Percentiles rank a stretch among this genome's conserved stretches.
Evolutionary conservation across 306 rosid species (phyloP).

Genomic region (Oxytropis ochrocephala): DNA sequence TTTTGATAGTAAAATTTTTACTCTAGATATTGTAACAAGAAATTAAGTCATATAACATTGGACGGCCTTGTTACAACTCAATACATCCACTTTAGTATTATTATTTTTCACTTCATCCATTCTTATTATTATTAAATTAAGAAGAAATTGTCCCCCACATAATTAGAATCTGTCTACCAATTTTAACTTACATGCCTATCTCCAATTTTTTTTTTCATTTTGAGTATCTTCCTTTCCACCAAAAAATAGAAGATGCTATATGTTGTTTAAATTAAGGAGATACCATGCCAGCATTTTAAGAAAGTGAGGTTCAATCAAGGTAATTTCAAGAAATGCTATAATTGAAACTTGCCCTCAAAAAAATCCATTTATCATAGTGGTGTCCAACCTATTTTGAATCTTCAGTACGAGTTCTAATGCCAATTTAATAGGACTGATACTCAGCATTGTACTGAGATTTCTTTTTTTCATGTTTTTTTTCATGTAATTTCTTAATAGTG

Average conservation of each 20-base stretch:
- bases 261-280: slow-evolving; percentile 42
- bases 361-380: slow-evolving; percentile 21
- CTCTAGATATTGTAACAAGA: background rate
- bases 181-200: slow-evolving; percentile 17
- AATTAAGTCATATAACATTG: background rate
- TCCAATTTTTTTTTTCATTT: slow-evolving; percentile 13
- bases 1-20: slow-evolving; percentile 3
- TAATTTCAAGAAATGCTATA: slow-evolving; percentile 15
- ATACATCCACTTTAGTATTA: background rate
- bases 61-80: slow-evolving; percentile 9
- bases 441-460: slow-evolving; percentile 19
- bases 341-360: slow-evolving; percentile 26
- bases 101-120: background rate
- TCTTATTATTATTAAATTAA: background rate
- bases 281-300: slow-evolving; percentile 32
- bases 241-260: slow-evolving; percentile 37
- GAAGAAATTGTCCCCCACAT: slow-evolving; percentile 25
- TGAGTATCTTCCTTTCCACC: slow-evolving; percentile 20
- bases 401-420: slow-evolving; percentile 13
- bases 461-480: no score
- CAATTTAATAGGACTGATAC: slow-evolving; percentile 11
- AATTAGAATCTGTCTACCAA: slow-evolving; percentile 29
- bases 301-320: slow-evolving; percentile 40
- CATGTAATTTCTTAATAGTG: background rate
- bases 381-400: slow-evolving; percentile 34